Conservation (phyloP, 2,329 filamentous ascomycete genomes). For the Beauveria scarabaeidicola region DNA sequence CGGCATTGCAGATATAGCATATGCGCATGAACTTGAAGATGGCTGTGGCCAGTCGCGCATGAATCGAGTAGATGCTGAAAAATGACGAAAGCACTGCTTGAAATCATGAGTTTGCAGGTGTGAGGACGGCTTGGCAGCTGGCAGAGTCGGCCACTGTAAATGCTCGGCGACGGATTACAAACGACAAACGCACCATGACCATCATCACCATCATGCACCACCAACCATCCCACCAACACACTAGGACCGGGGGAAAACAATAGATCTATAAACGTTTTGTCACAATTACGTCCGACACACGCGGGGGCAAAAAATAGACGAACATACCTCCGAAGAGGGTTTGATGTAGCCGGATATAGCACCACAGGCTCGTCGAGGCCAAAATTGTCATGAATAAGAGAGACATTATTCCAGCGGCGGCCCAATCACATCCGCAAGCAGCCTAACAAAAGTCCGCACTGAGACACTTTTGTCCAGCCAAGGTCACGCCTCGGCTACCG, state of each 20-base stretch:
- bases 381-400: not conserved
- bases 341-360: not conserved
- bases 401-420: not conserved
- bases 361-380: not conserved
- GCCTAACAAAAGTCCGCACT: not conserved
- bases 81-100: not conserved
- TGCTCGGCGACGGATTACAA: not conserved
- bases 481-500: not conserved
- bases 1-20: not conserved
- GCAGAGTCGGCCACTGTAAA: not conserved
- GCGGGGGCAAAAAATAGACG: not conserved
- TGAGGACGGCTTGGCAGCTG: not conserved
- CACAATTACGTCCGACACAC: not conserved
- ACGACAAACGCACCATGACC: not conserved
- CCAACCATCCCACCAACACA: not conserved
- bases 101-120: not conserved
- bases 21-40: not conserved
- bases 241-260: not conserved
- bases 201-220: not conserved
- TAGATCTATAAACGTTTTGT: not conserved
- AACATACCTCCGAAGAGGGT: constrained; percentile 1
- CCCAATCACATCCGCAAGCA: not conserved
- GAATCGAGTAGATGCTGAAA: not conserved
- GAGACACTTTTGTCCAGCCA: not conserved
- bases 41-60: not conserved